phyloP scores from a whole-genome alignment of 257 asterid species.

The Solanum neorickii region DNA sequence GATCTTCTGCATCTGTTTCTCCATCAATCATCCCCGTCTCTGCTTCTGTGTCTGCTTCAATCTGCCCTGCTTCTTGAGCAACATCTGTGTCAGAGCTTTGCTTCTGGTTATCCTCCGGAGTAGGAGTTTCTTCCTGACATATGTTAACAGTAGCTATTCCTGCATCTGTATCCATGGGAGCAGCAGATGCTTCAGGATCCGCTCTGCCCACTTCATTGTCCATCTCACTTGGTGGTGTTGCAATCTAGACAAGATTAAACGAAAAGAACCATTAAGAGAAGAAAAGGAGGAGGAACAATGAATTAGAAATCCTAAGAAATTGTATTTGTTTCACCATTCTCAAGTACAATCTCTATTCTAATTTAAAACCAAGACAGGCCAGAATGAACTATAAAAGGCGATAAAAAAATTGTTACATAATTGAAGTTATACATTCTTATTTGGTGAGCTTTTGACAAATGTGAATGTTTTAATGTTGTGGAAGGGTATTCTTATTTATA shows the following conservation, averaged over 20 bases:
- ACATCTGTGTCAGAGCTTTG: conserved; percentile 52
- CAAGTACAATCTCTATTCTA: background rate
- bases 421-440: background rate
- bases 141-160: conserved; percentile 29
- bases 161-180: conserved; percentile 44
- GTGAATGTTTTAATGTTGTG: background rate
- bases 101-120: conserved; percentile 56
- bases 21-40: conserved; percentile 35
- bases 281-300: background rate
- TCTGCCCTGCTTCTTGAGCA: conserved; percentile 58
- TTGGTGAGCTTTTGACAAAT: background rate
- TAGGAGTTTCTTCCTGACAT: conserved; percentile 56
- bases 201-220: conserved; percentile 43
- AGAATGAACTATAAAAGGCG: background rate
- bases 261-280: background rate
- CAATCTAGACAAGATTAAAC: conserved; percentile 19
- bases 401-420: background rate
- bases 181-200: conserved; percentile 37
- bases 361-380: background rate
- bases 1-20: conserved; percentile 53
- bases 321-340: background rate
- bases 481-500: background rate
- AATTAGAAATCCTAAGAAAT: background rate
- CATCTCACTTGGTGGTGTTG: conserved; percentile 42
- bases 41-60: conserved; percentile 23